phyloP scores from a whole-genome alignment of 176 grass and related monocot species.

The Raddia guianensis region DNA sequence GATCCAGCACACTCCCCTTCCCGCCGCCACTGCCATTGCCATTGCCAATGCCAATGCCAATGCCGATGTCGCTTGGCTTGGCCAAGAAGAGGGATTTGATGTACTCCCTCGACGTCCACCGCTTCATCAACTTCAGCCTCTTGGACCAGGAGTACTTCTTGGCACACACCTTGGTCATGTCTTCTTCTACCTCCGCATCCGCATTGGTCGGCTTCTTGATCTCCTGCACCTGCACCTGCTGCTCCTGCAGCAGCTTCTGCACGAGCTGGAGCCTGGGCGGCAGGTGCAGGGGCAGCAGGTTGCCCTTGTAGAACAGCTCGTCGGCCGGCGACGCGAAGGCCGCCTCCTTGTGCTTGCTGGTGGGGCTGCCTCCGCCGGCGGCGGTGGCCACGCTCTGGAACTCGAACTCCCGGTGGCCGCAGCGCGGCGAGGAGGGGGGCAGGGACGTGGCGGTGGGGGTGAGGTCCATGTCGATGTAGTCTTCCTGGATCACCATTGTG shows the following conservation, averaged over 20 bases:
- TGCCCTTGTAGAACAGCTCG: slow-evolving; percentile 98
- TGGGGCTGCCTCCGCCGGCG: not conserved
- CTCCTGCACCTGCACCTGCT: not conserved
- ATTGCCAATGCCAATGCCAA: not conserved
- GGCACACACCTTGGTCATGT: slow-evolving; percentile 25
- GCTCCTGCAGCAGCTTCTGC: slow-evolving; percentile 66
- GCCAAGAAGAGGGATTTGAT: slow-evolving; percentile 71
- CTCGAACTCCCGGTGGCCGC: slow-evolving; percentile 57
- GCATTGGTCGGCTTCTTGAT: not conserved
- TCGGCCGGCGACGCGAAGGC: slow-evolving; percentile 66
- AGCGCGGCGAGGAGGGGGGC: slow-evolving; percentile 40
- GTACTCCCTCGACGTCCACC: slow-evolving; percentile 79
- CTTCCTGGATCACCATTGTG: slow-evolving; percentile 61
- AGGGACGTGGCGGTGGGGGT: slow-evolving; percentile 33
- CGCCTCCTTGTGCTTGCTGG: slow-evolving; percentile 10
- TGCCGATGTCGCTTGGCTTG: slow-evolving; percentile 36
- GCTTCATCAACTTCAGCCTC: slow-evolving; percentile 67
- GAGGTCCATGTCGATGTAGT: slow-evolving; percentile 95
- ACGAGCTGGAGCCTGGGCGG: slow-evolving; percentile 79
- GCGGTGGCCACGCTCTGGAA: slow-evolving; percentile 47
- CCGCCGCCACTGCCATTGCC: slow-evolving; percentile 6
- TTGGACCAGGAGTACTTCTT: slow-evolving; percentile 72
- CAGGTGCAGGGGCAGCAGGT: slow-evolving; percentile 78
- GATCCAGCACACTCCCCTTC: slow-evolving; percentile 39
- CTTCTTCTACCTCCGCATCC: not conserved